phyloP scores from a whole-genome alignment of 345 rosid species.

The Chamaenerion angustifolium region DNA sequence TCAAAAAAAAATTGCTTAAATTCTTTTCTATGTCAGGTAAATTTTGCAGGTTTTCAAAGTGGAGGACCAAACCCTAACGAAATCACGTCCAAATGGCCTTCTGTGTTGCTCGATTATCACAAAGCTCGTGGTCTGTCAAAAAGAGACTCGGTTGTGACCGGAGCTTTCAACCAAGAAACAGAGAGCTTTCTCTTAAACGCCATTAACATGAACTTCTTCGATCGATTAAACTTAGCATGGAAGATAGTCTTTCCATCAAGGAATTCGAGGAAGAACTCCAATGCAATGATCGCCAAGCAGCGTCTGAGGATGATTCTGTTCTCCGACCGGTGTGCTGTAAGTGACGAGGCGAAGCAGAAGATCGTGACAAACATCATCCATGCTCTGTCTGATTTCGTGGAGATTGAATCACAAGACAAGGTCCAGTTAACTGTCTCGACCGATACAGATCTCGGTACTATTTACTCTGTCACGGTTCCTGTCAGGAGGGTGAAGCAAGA shows the following conservation, averaged over 20 bases:
- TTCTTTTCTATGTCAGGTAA: conserved; percentile 25
- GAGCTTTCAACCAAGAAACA: conserved; percentile 50
- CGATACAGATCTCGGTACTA: conserved; percentile 75
- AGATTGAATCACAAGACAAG: conserved; percentile 89
- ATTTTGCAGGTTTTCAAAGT: conserved; percentile 26
- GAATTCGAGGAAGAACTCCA: conserved; percentile 58
- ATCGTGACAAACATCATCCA: conserved; percentile 69
- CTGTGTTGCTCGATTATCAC: conserved; percentile 15
- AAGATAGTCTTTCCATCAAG: conserved; percentile 80
- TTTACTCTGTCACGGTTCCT: conserved; percentile 90
- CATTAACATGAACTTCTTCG: conserved; percentile 69
- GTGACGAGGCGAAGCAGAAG: conserved; percentile 81
- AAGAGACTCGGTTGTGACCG: conserved; percentile 29
- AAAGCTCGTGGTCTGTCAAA: conserved; percentile 17
- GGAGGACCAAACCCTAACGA: conserved; percentile 21
- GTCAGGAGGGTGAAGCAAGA: conserved; percentile 81
- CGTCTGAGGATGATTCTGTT: conserved; percentile 93
- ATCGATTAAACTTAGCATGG: conserved; percentile 84
- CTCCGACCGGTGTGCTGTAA: conserved; percentile 92
- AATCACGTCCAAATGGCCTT: conserved; percentile 20
- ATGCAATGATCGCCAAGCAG: conserved; percentile 91
- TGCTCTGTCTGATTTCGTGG: conserved; percentile 79
- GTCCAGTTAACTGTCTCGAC: conserved; percentile 81
- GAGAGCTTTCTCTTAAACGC: conserved; percentile 64
- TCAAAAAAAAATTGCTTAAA: neutral